Evolutionary conservation across 805 yeast genomes (phyloP).

Genomic region (Wickerhamiella vanderwaltii): DNA sequence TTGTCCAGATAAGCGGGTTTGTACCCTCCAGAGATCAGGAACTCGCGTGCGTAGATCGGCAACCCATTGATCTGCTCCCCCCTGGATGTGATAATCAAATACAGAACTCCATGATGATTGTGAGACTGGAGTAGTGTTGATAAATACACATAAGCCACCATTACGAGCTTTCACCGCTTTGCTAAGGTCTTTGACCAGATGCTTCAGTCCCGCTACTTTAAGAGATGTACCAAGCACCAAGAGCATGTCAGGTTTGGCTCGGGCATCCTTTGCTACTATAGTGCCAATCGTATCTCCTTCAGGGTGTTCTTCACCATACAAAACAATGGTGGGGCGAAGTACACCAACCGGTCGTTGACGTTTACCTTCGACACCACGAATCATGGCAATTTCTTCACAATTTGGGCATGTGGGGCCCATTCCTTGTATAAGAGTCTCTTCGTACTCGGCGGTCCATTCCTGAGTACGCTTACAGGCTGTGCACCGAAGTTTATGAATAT

Average conservation of each 20-base stretch:
- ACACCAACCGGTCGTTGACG: conserved; percentile 64
- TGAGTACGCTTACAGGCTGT: conserved; percentile 49
- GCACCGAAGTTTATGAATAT: conserved; percentile 63
- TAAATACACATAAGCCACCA: conserved; percentile 65
- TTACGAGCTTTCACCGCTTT: conserved; percentile 52
- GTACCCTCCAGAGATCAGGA: conserved; percentile 53
- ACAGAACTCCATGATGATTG: conserved; percentile 50
- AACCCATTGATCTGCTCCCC: conserved; percentile 80
- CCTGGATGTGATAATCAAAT: conserved; percentile 66
- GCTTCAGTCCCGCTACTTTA: conserved; percentile 80
- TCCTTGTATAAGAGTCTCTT: conserved; percentile 42
- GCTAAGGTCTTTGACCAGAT: conserved; percentile 57
- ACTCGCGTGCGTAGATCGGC: conserved; percentile 38
- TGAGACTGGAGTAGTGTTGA: conserved; percentile 56
- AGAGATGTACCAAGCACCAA: conserved; percentile 89
- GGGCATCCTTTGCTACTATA: conserved; percentile 54
- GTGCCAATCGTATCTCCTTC: conserved; percentile 65
- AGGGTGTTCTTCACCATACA: conserved; percentile 92
- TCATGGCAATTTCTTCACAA: conserved; percentile 46
- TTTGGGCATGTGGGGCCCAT: conserved; percentile 63
- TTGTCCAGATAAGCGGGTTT: conserved; percentile 21
- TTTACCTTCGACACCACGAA: conserved; percentile 56
- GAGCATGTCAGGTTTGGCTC: conserved; percentile 54
- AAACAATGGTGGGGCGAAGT: conserved; percentile 76
- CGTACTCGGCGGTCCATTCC: conserved; percentile 49